These are phyloP conservation scores for Talaromyces trachyspermus DNA, from an alignment of 495 filamentous ascomycete species.

Conservation along the genomic window DNA sequence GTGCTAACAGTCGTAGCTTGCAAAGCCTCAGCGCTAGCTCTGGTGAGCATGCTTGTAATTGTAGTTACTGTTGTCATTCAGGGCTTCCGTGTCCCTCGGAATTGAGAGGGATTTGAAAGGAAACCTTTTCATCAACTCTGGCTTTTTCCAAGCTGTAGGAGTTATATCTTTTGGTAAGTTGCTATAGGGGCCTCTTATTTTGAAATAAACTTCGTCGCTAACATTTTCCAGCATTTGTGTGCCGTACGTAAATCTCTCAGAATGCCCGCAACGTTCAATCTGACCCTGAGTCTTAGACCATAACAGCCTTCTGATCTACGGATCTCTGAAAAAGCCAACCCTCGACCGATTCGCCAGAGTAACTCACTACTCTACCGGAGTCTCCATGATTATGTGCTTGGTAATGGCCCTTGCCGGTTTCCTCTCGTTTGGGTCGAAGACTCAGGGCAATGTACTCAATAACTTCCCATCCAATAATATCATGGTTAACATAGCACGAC, in stretches of 20 bases:
- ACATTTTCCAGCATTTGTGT: constrained; percentile 66
- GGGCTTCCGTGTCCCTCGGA: constrained; percentile 64
- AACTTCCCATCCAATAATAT: constrained; percentile 88
- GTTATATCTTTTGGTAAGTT: constrained; percentile 90
- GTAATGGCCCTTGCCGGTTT: constrained; percentile 85
- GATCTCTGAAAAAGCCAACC: constrained; percentile 86
- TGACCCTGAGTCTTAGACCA: constrained; percentile 50
- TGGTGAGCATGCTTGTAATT: constrained; percentile 88
- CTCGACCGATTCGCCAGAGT: constrained; percentile 87
- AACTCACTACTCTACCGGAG: constrained; percentile 82
- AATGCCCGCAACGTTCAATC: not conserved
- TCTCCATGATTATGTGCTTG: constrained; percentile 85
- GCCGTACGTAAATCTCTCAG: too few species aligned
- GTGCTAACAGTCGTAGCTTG: constrained; percentile 49
- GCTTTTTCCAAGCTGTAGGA: constrained; percentile 90
- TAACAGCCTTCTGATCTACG: constrained; percentile 95
- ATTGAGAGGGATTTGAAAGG: constrained; percentile 60
- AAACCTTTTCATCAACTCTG: constrained; percentile 65
- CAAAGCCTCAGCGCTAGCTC: constrained; percentile 85
- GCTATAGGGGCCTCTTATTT: not conserved
- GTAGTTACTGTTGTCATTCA: constrained; percentile 84
- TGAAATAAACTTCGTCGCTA: constrained; percentile 22
- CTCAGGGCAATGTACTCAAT: constrained; percentile 91
- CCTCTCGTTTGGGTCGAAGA: constrained; percentile 84
- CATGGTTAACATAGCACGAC: constrained; percentile 86